phyloP scores from a whole-genome alignment of 805 yeast genomes.

The Blastobotrys muscicola region DNA sequence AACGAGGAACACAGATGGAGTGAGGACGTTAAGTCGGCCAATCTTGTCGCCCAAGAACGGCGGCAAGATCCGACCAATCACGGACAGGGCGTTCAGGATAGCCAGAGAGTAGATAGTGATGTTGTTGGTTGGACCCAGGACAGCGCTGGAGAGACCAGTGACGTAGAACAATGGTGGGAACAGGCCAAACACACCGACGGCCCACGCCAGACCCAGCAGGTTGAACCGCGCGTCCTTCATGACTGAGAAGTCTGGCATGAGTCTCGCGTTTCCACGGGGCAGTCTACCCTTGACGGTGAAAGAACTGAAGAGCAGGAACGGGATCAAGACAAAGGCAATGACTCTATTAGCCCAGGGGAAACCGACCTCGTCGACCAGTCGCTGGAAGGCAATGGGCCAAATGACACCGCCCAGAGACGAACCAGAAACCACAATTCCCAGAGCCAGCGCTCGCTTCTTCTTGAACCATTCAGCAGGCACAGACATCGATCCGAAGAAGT shows the following conservation, averaged over 20 bases:
- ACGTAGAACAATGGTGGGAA: constrained; percentile 27
- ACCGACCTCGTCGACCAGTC: constrained; percentile 36
- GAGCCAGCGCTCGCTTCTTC: constrained; percentile 35
- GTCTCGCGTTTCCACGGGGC: neutral
- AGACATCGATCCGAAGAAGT: constrained; percentile 37
- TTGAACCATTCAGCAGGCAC: constrained; percentile 43
- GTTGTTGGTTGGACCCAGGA: constrained; percentile 14
- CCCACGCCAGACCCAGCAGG: constrained; percentile 11
- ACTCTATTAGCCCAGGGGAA: constrained; percentile 46
- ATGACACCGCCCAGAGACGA: constrained; percentile 45
- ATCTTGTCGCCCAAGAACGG: constrained; percentile 38
- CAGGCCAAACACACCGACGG: constrained; percentile 18
- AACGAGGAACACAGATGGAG: constrained; percentile 23
- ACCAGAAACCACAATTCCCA: constrained; percentile 41
- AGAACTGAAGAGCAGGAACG: constrained; percentile 6
- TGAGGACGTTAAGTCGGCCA: constrained; percentile 37
- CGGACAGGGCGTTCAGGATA: constrained; percentile 27
- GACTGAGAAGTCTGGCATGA: constrained; percentile 18
- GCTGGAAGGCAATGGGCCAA: constrained; percentile 36
- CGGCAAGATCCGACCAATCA: constrained; percentile 40
- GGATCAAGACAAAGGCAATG: constrained; percentile 25
- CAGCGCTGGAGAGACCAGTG: constrained; percentile 19
- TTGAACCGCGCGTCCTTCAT: constrained; percentile 18
- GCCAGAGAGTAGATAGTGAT: constrained; percentile 22
- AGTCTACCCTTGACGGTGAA: constrained; percentile 5